A percentile compares a stretch with the other conserved stretches of the same genome.
phyloP scores from a whole-genome alignment of 1,284 basidiomycete species.

The Thecaphora thlaspeos region DNA sequence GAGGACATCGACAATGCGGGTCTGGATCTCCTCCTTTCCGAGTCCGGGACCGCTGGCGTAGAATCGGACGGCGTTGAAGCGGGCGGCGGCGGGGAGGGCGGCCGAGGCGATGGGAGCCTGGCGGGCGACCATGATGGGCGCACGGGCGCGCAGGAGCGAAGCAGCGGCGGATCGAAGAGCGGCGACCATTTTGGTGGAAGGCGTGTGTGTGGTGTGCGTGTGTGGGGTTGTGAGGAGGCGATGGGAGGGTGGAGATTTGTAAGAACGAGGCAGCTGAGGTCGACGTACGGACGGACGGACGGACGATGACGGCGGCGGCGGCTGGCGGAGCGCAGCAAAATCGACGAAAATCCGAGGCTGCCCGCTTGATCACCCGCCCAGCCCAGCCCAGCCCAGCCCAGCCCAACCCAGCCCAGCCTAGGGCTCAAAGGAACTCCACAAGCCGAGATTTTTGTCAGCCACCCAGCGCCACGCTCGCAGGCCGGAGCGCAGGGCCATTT shows the following conservation, averaged over 20 bases:
- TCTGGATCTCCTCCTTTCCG: conserved; percentile 73
- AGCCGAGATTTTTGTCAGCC: no score
- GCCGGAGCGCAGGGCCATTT: no score
- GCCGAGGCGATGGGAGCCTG: conserved; percentile 16
- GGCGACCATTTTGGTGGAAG: conserved; percentile 29
- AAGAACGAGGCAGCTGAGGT: background rate
- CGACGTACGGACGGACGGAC: no score
- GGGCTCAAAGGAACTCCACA: no score
- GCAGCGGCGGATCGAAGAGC: conserved; percentile 34
- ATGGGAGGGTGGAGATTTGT: background rate
- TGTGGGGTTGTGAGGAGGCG: background rate
- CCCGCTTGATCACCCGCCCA: no score
- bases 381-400: no score
- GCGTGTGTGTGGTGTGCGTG: background rate
- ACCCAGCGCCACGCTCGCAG: no score
- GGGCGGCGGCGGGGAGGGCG: conserved; percentile 13
- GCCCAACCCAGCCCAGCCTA: no score
- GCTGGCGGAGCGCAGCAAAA: no score
- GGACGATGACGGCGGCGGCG: background rate
- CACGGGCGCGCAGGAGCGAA: conserved; percentile 32
- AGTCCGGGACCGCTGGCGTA: conserved; percentile 78
- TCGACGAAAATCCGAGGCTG: no score
- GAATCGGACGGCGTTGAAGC: conserved; percentile 53
- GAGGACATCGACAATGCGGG: conserved; percentile 81
- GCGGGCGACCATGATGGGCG: conserved; percentile 22